Conservation (phyloP, 768 basidiomycete species). For the Boletus tomentosulus region DNA sequence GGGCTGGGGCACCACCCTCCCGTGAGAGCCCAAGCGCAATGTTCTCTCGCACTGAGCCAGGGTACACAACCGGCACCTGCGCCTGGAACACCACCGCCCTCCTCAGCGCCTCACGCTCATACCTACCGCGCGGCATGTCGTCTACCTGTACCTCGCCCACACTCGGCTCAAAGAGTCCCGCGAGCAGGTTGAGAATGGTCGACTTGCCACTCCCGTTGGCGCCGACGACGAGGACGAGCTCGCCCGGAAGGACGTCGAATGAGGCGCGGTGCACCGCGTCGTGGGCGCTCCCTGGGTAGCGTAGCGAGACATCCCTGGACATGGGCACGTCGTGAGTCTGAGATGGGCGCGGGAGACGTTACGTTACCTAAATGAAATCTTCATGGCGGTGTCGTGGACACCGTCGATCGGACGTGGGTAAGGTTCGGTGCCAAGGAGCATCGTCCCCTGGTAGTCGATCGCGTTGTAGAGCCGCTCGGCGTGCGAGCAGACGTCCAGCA, state of each 20-base stretch:
- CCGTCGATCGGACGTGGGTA: conserved; percentile 13
- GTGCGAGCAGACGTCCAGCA: conserved; percentile 11
- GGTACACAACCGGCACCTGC: conserved; percentile 48
- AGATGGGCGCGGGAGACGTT: neutral
- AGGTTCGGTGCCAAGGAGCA: conserved; percentile 16
- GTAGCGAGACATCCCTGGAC: conserved; percentile 18
- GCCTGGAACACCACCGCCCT: conserved; percentile 44
- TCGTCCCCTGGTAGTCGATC: conserved; percentile 15
- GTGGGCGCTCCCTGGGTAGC: conserved; percentile 18
- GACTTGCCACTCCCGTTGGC: conserved; percentile 29
- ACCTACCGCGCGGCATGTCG: conserved; percentile 35
- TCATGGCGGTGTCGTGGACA: conserved; percentile 18
- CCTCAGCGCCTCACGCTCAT: conserved; percentile 39
- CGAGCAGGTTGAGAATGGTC: conserved; percentile 44
- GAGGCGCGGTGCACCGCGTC: conserved; percentile 24
- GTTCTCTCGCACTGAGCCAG: conserved; percentile 43
- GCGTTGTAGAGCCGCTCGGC: conserved; percentile 22
- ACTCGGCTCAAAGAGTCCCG: conserved; percentile 45
- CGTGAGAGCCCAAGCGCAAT: conserved; percentile 20
- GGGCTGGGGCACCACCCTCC: neutral
- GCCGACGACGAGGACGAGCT: conserved; percentile 31
- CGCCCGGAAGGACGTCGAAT: conserved; percentile 27
- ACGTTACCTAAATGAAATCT: conserved; percentile 24
- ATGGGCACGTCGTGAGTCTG: neutral
- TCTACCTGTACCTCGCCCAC: conserved; percentile 45